phyloP scores from a whole-genome alignment of 164 flowering plant species.

The Magnolia officinalis region DNA sequence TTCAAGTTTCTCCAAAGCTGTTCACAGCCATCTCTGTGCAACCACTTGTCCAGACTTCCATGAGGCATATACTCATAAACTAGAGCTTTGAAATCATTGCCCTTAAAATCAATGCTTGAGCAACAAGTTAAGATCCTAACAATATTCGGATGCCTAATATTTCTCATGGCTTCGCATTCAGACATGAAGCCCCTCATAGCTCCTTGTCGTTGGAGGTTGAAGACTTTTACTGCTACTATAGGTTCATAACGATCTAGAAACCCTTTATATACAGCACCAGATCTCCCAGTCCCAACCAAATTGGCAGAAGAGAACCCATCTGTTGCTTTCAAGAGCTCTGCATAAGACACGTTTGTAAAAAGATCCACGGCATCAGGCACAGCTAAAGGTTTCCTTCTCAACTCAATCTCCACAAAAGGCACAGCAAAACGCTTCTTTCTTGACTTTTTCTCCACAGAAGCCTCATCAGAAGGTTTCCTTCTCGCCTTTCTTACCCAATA shows the following conservation, averaged over 20 bases:
- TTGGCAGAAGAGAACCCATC: constrained; percentile 1
- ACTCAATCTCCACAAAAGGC: no score
- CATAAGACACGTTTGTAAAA: background rate
- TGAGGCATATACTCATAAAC: background rate
- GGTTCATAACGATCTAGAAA: background rate
- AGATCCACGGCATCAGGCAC: background rate
- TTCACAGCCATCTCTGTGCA: background rate
- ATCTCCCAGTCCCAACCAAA: background rate
- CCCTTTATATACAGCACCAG: background rate
- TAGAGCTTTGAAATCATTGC: background rate
- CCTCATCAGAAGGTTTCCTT: background rate
- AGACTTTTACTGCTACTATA: background rate
- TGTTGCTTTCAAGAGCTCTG: background rate
- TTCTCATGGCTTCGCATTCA: background rate
- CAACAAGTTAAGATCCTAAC: background rate
- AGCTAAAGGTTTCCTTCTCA: background rate
- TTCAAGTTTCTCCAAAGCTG: background rate
- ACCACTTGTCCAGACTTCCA: background rate
- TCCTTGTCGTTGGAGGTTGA: background rate
- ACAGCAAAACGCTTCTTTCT: no score
- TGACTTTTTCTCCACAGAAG: background rate
- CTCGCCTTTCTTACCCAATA: background rate
- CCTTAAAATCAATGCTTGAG: background rate
- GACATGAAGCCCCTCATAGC: background rate
- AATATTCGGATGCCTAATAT: background rate